Evolutionary conservation across 306 rosid species (phyloP).

Genomic region (Vicia villosa): DNA sequence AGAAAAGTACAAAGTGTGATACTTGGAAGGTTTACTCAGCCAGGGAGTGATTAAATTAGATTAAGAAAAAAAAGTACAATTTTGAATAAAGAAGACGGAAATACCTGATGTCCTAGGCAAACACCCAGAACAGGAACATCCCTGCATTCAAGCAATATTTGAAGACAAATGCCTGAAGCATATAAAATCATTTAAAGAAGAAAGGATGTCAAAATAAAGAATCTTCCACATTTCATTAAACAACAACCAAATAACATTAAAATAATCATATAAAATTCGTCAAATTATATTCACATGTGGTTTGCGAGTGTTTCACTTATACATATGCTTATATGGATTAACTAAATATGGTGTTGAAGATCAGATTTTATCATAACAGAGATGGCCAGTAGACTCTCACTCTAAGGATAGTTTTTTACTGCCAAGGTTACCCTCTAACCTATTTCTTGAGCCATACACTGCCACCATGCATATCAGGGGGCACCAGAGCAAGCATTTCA

Average conservation of each 20-base stretch:
- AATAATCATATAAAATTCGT: conserved; percentile 28
- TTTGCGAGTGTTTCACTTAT: conserved; percentile 20
- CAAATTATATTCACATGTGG: conserved; percentile 23
- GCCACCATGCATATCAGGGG: conserved; percentile 4
- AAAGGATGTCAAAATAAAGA: conserved; percentile 24
- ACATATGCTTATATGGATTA: conserved; percentile 9
- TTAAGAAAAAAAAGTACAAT: neutral
- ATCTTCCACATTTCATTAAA: conserved; percentile 17
- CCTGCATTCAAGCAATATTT: conserved; percentile 70
- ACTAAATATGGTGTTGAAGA: conserved; percentile 32
- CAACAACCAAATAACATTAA: conserved; percentile 34
- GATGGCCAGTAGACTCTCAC: neutral
- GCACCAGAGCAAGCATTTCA: conserved; percentile 24
- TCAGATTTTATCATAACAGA: conserved; percentile 16
- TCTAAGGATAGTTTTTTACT: conserved; percentile 1
- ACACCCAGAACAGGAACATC: conserved; percentile 94
- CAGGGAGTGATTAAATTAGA: conserved; percentile 12
- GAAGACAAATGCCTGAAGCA: conserved; percentile 87
- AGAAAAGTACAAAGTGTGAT: conserved; percentile 14
- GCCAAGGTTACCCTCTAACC: conserved; percentile 27
- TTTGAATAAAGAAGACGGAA: conserved; percentile 30
- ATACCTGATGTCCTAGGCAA: conserved; percentile 98
- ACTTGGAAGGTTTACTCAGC: conserved; percentile 12
- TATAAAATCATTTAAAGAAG: conserved; percentile 35
- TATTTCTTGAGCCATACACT: conserved; percentile 16